A percentile compares a stretch with the other conserved stretches of the same genome.
These are phyloP conservation scores for Mucor indicus DNA, from an alignment of 371 early-diverging fungal species.

Conservation along the genomic window DNA sequence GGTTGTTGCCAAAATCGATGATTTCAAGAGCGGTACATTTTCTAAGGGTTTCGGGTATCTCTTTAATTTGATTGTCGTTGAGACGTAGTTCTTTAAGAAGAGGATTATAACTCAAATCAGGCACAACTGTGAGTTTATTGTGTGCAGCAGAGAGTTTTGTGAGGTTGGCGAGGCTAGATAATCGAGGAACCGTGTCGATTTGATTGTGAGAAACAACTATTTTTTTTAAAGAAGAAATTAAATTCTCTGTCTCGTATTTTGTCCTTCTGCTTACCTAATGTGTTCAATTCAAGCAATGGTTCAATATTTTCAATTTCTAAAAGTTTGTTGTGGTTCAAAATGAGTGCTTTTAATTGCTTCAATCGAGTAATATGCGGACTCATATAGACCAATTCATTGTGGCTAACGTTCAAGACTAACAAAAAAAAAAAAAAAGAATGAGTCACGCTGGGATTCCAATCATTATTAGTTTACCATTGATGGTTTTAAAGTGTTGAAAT, in stretches of 20 bases:
- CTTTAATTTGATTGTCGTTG: constrained; percentile 71
- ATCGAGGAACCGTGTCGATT: constrained; percentile 56
- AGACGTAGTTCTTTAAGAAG: constrained; percentile 73
- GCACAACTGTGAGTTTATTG: constrained; percentile 66
- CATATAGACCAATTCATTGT: constrained; percentile 67
- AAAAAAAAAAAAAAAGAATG: not conserved
- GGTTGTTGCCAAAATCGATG: constrained; percentile 75
- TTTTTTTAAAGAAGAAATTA: not conserved
- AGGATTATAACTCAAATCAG: constrained; percentile 58
- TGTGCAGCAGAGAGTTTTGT: constrained; percentile 78
- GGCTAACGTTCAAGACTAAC: constrained; percentile 73
- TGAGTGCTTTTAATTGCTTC: constrained; percentile 74
- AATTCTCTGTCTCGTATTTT: not conserved
- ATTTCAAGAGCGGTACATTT: constrained; percentile 60
- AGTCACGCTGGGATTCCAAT: too few species aligned
- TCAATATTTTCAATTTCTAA: constrained; percentile 63
- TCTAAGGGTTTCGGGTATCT: constrained; percentile 62
- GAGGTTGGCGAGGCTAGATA: constrained; percentile 56
- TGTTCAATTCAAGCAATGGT: constrained; percentile 61
- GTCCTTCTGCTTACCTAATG: constrained; percentile 50
- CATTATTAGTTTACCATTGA: constrained; percentile 54
- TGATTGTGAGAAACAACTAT: constrained; percentile 80
- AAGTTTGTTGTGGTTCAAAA: constrained; percentile 77
- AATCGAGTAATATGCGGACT: constrained; percentile 56
- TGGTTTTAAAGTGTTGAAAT: constrained; percentile 54